A percentile compares a stretch with the other conserved stretches of the same genome.
Conservation (phyloP, 768 basidiomycete species). For the Trametes cinnabarina region DNA sequence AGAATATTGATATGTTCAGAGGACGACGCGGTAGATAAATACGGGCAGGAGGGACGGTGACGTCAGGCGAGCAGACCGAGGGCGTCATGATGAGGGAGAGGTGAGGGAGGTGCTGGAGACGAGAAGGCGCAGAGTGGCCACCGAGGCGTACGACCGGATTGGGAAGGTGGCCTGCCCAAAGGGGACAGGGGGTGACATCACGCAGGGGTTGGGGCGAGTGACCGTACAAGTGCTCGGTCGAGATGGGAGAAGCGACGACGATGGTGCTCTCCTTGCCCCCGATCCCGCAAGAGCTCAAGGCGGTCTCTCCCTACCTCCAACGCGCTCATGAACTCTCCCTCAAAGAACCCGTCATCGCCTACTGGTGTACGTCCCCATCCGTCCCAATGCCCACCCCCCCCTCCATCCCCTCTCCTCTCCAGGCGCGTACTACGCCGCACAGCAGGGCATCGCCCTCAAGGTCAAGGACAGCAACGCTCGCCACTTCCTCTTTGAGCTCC, state of each 20-base stretch:
- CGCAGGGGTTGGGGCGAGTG: too few relatives aligned
- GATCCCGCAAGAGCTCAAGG: slow-evolving; percentile 57
- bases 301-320: slow-evolving; percentile 78
- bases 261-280: slow-evolving; percentile 56
- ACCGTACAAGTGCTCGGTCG: too few relatives aligned
- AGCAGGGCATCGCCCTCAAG: slow-evolving; percentile 77
- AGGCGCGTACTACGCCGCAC: slow-evolving; percentile 92
- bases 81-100: slow-evolving; percentile 8
- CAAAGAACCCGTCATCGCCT: slow-evolving; percentile 85
- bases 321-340: slow-evolving; percentile 83
- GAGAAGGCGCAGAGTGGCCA: not conserved
- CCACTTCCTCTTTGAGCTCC: slow-evolving; percentile 67
- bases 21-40: not conserved
- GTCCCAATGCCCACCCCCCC: not conserved
- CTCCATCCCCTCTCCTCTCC: slow-evolving; percentile 9
- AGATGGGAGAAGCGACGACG: too few relatives aligned
- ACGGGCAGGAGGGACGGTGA: not conserved
- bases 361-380: slow-evolving; percentile 77
- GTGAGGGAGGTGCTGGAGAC: not conserved
- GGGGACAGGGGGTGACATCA: slow-evolving; percentile 13
- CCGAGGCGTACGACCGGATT: not conserved
- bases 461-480: slow-evolving; percentile 63
- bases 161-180: slow-evolving; percentile 4
- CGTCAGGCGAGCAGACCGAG: not conserved
- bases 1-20: not conserved